Base-by-base conservation (phyloP, 179 eudicot species). In the Corrigiola litoralis region DNA sequence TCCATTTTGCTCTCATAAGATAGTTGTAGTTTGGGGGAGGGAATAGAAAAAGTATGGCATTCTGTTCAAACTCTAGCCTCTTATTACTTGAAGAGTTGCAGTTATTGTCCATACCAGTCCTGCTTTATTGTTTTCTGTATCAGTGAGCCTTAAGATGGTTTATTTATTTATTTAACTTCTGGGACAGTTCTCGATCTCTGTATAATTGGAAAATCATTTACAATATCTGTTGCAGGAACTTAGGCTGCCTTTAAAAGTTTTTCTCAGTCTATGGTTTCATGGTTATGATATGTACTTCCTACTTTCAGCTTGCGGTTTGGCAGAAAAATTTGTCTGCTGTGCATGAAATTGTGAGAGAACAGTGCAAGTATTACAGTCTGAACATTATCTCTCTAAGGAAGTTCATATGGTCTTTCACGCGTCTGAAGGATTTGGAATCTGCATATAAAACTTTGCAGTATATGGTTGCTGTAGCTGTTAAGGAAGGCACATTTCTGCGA, bases 261-360 rank as follows among this genome's bases (percentile, higher is more conserved):
- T 60, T 69, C 46, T 50, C 52, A n/a, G 25, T 38, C 25, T 31
- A 36, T 63, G 67, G 25, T 61, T 34, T 54, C 34, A 42, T 59
- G 33, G 12, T 47, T 34, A 27, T 72, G 6, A 27, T 54, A 65
- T 76, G 78, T 23, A 75, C 54, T 73, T 57, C 24, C 41, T 55
- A 67, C 50, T 71, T 85, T 81, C 92, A 92, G 98, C 87, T 92
- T 85, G 96, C 98, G 82, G 96, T 90, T 82, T 75, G 80, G 84
- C 84, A 81, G 85, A 59, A 85, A 68, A 84, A 86, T 74, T 73
- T 86, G 58, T 47, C 85, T 71, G 90, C 86, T 25, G 97, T 81
- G 41, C 95, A 78, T 69, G 84, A 74, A 62, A 84, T 90, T 52
- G 85, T 92, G 88, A 83, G 80, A 77, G 95, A 94, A 63, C 89